Evolutionary conservation across 2,329 filamentous ascomycete species (phyloP), one percentile per base, ranked within the genome.

Genomic region (Fusarium coicis): DNA sequence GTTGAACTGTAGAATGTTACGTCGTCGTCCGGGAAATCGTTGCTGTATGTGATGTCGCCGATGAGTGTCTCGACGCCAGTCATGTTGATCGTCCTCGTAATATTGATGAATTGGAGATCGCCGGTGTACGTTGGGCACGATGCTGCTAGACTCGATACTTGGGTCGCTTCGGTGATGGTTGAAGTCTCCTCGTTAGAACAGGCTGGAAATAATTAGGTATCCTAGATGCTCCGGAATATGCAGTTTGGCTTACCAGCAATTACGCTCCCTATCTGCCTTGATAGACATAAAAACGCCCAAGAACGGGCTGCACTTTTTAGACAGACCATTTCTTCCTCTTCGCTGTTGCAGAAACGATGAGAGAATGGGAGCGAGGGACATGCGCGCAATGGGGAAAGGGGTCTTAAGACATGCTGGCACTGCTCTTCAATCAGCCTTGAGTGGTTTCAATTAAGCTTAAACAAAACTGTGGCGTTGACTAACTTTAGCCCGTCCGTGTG

Each of bases 231-330:
- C 3, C 0, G 4, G 34, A 21, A n/a, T 1, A 28, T 7, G 2
- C 14, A 3, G 2, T 12, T 0, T 2, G 0, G 18, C 39, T 7
- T 18, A 12, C 54, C n/a, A 14, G 30, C 40, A 10, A 18, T 21
- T 0, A 15, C 30, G 2, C 10, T 2, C 5, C 1, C 7, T 0
- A 26, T 8, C 21, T 28, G 10, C 8, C 54, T 8, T 0, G 9
- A 36, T 5, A 57, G 8, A 3, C 12, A 28, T 0, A 36, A 3
- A 1, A 1, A 5, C 3, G 12, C 4, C 4, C 40, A 19, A 1
- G 28, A 1, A 14, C n/a, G 10, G 40, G 4, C 4, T 1, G 32
- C 1, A 0, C 0, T 1, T 47, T 0, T 36, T 18, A 8, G 1
- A 16, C 2, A 0, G 1, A 6, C 40, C 54, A 57, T 57, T 2